Evolutionary conservation across 495 filamentous ascomycete species (phyloP).

Genomic region (Penicillium manginii): DNA sequence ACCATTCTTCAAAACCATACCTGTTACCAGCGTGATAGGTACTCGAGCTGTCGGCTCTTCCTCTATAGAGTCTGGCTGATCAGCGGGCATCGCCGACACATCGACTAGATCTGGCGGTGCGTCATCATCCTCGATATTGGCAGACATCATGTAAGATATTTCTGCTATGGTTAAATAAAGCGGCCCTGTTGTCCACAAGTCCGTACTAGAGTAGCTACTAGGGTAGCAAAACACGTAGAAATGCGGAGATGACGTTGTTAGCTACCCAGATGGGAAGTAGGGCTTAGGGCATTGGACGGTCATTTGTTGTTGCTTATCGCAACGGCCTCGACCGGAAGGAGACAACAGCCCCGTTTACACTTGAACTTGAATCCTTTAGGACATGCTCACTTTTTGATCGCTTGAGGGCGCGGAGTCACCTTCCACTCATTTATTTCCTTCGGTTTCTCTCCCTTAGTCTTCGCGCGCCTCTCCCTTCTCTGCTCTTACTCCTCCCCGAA

Average conservation of each 20-base stretch:
- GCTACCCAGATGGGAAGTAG: slow-evolving; percentile 36
- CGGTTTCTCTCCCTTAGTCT: slow-evolving; percentile 25
- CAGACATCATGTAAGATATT: slow-evolving; percentile 12
- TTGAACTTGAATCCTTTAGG: slow-evolving; percentile 5
- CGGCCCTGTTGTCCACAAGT: neutral
- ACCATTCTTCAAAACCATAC: slow-evolving; percentile 44
- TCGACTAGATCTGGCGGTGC: slow-evolving; percentile 74
- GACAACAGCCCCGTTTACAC: slow-evolving; percentile 6
- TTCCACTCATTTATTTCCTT: slow-evolving; percentile 28
- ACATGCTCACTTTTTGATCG: slow-evolving; percentile 21
- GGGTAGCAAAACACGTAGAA: slow-evolving; percentile 25
- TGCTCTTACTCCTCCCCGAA: slow-evolving; percentile 5
- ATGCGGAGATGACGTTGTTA: slow-evolving; percentile 50
- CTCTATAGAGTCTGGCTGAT: slow-evolving; percentile 21
- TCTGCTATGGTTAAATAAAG: slow-evolving; percentile 4
- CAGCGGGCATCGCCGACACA: slow-evolving; percentile 40
- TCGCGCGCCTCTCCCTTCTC: slow-evolving; percentile 20
- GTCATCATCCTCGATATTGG: slow-evolving; percentile 70
- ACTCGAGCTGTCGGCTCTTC: slow-evolving; percentile 58
- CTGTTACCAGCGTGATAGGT: slow-evolving; percentile 94
- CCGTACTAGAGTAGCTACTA: neutral
- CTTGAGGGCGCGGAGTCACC: slow-evolving; percentile 21
- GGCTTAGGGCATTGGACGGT: slow-evolving; percentile 45
- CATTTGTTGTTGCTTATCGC: slow-evolving; percentile 33
- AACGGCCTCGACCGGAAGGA: slow-evolving; percentile 11